These are phyloP conservation scores for Pyrrhoderma lamaoense DNA, from an alignment of 1,284 basidiomycete species.

Conservation along the genomic window DNA sequence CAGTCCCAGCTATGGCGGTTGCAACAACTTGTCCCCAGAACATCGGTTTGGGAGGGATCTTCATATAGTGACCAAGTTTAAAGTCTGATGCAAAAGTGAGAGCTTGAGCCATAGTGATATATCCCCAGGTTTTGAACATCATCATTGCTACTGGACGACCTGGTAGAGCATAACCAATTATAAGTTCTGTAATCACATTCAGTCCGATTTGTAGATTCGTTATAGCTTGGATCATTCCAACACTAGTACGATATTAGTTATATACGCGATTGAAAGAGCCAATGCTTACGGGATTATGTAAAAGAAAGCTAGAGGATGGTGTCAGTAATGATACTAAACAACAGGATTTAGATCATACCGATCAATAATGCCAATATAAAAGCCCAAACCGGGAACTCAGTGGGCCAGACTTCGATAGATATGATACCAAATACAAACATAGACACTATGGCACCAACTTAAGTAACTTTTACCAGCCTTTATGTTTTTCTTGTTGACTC, in stretches of 20 bases:
- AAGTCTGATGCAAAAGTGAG: slow-evolving; percentile 31
- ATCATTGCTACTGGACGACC: slow-evolving; percentile 33
- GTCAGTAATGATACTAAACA: background rate
- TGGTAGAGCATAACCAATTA: slow-evolving; percentile 33
- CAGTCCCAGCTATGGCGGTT: slow-evolving; percentile 35
- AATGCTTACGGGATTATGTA: slow-evolving; percentile 33
- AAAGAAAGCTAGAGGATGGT: slow-evolving; percentile 27
- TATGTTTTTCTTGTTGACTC: background rate
- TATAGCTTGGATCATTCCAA: slow-evolving; percentile 40
- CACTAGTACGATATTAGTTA: slow-evolving; percentile 1
- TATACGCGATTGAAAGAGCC: no score
- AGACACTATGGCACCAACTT: slow-evolving; percentile 8
- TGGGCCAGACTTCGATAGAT: slow-evolving; percentile 28
- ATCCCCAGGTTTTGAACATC: slow-evolving; percentile 31
- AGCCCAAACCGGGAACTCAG: slow-evolving; percentile 32
- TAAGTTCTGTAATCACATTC: slow-evolving; percentile 41
- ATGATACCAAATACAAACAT: slow-evolving; percentile 30
- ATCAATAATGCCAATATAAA: slow-evolving; percentile 32
- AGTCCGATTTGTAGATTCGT: slow-evolving; percentile 38
- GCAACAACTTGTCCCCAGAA: slow-evolving; percentile 35
- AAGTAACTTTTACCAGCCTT: background rate
- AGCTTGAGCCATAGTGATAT: slow-evolving; percentile 27
- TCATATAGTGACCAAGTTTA: slow-evolving; percentile 36
- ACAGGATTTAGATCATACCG: background rate
- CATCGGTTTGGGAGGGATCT: slow-evolving; percentile 33